Conservation (phyloP, 2,329 filamentous ascomycete species). For the Venturia effusa region DNA sequence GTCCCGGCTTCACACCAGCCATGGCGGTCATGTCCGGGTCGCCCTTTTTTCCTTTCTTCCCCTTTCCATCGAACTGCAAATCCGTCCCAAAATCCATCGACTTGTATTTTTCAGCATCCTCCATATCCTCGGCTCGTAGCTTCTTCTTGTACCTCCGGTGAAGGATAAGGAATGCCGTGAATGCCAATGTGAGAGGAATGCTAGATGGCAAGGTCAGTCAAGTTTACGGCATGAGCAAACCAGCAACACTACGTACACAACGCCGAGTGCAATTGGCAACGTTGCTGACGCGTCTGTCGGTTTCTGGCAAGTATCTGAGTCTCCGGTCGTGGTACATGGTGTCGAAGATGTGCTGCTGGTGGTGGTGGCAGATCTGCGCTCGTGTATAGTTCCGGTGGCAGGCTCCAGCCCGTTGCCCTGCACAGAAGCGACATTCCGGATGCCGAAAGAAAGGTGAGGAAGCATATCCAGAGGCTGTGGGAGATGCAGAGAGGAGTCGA, state of each 20-base stretch:
- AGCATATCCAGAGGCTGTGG: background rate
- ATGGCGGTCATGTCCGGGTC: conserved; percentile 20
- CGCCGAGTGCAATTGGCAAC: conserved; percentile 56
- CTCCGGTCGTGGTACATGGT: conserved; percentile 8
- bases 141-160: conserved; percentile 69
- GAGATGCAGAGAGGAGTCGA: background rate
- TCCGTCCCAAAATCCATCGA: conserved; percentile 89
- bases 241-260: conserved; percentile 49
- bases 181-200: conserved; percentile 60
- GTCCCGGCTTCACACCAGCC: conserved; percentile 51
- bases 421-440: background rate
- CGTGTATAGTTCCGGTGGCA: background rate
- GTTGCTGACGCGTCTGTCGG: conserved; percentile 41
- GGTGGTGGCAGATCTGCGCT: background rate
- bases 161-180: conserved; percentile 60
- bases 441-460: background rate
- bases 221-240: background rate
- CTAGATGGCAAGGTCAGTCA: conserved; percentile 33
- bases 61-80: conserved; percentile 32
- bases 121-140: conserved; percentile 63
- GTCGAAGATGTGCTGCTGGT: background rate
- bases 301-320: conserved; percentile 42
- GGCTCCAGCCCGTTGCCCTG: background rate
- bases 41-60: conserved; percentile 17
- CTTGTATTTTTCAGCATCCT: conserved; percentile 80